Evolutionary conservation across 257 asterid genomes (phyloP).

Genomic region (Forsythia viridissima): DNA sequence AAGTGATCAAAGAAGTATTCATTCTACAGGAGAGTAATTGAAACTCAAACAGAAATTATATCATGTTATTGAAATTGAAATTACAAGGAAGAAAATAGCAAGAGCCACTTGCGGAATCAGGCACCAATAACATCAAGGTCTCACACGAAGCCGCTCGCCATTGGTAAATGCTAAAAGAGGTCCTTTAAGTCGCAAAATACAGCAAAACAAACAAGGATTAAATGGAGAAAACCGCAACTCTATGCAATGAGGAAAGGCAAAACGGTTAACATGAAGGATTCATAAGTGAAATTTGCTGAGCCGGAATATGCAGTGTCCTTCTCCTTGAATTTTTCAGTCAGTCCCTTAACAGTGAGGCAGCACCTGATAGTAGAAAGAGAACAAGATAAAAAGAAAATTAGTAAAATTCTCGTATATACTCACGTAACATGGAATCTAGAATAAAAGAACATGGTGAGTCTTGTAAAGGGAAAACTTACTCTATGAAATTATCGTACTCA

Average conservation of each 20-base stretch:
- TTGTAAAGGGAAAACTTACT: slow-evolving; percentile 49
- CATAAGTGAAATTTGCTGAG: slow-evolving; percentile 78
- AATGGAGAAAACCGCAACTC: slow-evolving; percentile 7
- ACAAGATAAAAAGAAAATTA: slow-evolving; percentile 12
- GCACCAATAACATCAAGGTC: background rate
- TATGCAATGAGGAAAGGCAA: slow-evolving; percentile 86
- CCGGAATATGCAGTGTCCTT: slow-evolving; percentile 74
- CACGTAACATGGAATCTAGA: background rate
- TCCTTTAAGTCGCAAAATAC: background rate
- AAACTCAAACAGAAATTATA: background rate
- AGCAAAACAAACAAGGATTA: slow-evolving; percentile 1
- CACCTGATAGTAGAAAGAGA: slow-evolving; percentile 57
- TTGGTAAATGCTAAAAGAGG: background rate
- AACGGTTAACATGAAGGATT: slow-evolving; percentile 82
- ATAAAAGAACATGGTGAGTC: background rate
- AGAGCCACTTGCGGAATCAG: background rate
- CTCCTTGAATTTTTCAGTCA: slow-evolving; percentile 97
- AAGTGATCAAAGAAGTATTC: background rate
- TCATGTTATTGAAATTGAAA: background rate
- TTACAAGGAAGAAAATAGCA: background rate
- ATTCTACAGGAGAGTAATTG: background rate
- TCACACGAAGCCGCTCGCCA: no score
- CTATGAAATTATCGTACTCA: slow-evolving; percentile 94
- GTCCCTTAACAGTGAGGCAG: slow-evolving; percentile 98
- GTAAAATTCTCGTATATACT: background rate